phyloP scores from a whole-genome alignment of 176 grass and related monocot species.

The Triticum dicoccoides region DNA sequence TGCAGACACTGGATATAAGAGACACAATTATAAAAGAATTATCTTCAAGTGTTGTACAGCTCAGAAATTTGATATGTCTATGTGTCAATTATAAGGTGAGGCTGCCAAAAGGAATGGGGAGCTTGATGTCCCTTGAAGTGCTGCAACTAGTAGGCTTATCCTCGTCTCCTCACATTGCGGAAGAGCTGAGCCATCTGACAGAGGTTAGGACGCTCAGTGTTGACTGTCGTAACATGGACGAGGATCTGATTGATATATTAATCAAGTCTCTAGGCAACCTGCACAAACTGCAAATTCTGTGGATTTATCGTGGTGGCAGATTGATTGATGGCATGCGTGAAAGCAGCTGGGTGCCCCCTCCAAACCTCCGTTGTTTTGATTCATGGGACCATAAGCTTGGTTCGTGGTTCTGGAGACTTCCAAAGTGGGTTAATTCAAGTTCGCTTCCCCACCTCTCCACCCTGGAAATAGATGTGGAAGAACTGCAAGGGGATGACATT shows the following conservation, averaged over 20 bases:
- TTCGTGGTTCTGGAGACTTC: not conserved
- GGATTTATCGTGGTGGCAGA: fast-evolving
- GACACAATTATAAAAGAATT: not conserved
- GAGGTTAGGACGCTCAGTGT: fast-evolving
- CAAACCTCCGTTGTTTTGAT: not conserved
- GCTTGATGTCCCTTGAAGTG: too few species aligned
- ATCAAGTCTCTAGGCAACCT: not conserved
- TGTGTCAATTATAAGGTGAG: fast-evolving
- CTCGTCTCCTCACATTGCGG: too few species aligned
- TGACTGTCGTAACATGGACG: not conserved
- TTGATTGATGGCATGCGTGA: not conserved
- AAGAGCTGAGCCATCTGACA: not conserved
- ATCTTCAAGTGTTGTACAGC: too few species aligned
- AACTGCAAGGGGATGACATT: not conserved
- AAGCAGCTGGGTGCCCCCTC: not conserved
- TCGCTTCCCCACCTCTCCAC: not conserved
- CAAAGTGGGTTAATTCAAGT: not conserved
- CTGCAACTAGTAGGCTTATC: too few species aligned
- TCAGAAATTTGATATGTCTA: too few species aligned
- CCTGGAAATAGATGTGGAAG: not conserved
- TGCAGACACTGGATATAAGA: too few species aligned
- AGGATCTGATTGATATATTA: not conserved
- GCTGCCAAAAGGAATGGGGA: too few species aligned
- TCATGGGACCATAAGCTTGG: fast-evolving
- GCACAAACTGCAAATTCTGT: not conserved